Conservation (phyloP, 345 rosid species). For the Triadica sebifera region DNA sequence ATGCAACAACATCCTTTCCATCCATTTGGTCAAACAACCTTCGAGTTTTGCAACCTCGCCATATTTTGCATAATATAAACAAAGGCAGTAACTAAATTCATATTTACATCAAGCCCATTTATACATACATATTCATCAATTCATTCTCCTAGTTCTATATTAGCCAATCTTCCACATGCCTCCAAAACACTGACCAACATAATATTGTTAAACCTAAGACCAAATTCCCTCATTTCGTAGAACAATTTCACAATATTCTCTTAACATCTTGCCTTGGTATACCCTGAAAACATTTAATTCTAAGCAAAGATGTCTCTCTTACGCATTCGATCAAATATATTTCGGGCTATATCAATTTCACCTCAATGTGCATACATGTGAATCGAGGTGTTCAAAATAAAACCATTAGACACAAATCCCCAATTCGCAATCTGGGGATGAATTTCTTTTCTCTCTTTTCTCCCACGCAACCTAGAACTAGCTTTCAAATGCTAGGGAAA, state of each 20-base stretch:
- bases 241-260: slow-evolving; percentile 4
- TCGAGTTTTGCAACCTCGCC: slow-evolving; percentile 8
- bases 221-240: not conserved
- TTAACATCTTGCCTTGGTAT: not conserved
- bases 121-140: not conserved
- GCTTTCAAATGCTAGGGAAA: slow-evolving; percentile 39
- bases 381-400: slow-evolving; percentile 10
- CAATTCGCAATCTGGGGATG: slow-evolving; percentile 37
- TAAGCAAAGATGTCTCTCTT: slow-evolving; percentile 8
- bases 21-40: slow-evolving; percentile 12
- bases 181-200: slow-evolving; percentile 4
- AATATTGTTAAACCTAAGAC: slow-evolving; percentile 6
- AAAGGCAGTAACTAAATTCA: slow-evolving; percentile 11
- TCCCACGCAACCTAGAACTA: slow-evolving; percentile 35
- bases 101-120: not conserved
- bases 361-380: slow-evolving; percentile 13
- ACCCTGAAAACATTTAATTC: slow-evolving; percentile 11
- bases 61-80: slow-evolving; percentile 15
- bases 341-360: slow-evolving; percentile 10
- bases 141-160: slow-evolving; percentile 15
- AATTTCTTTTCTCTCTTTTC: slow-evolving; percentile 41
- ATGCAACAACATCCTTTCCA: slow-evolving; percentile 4
- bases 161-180: slow-evolving; percentile 12
- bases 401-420: slow-evolving; percentile 24
- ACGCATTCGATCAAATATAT: slow-evolving; percentile 10